Conservation (phyloP, 2,329 filamentous ascomycete genomes). For the Trichoderma atroviride region DNA sequence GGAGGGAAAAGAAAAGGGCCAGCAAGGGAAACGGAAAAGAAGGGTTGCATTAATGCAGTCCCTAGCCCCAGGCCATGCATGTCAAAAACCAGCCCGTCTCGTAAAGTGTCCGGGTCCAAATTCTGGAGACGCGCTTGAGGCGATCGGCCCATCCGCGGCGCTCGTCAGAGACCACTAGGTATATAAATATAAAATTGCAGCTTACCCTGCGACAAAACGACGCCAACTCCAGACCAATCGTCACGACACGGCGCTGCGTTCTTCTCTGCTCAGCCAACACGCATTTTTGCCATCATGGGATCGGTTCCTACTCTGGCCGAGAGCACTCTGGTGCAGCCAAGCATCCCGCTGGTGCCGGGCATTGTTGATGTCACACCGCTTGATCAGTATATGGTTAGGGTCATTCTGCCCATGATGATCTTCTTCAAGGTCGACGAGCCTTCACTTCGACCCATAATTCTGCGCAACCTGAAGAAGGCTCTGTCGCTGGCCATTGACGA, state of each 20-base stretch:
- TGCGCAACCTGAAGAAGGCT: constrained; percentile 20
- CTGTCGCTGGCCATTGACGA: constrained; percentile 25
- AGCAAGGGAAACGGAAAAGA: constrained; percentile 2
- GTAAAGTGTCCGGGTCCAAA: constrained; percentile 13
- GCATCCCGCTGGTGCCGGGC: constrained; percentile 25
- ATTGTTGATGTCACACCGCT: constrained; percentile 22
- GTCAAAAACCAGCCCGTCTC: not conserved
- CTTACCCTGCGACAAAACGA: constrained; percentile 8
- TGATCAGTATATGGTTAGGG: constrained; percentile 28
- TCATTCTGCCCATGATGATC: constrained; percentile 27
- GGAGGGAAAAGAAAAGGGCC: not conserved
- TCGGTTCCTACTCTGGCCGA: not conserved
- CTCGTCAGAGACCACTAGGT: not conserved
- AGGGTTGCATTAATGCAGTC: constrained; percentile 10
- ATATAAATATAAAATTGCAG: constrained; percentile 23
- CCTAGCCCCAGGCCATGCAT: constrained; percentile 11
- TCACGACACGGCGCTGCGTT: not conserved
- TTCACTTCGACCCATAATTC: constrained; percentile 23
- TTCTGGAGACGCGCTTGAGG: constrained; percentile 23
- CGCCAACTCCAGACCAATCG: not conserved
- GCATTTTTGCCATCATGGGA: not conserved
- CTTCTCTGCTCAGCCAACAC: not conserved
- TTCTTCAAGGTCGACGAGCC: constrained; percentile 25
- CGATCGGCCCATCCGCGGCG: constrained; percentile 13
- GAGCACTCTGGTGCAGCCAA: constrained; percentile 25